Percentiles rank a stretch among this genome's conserved stretches.
Conservation (phyloP, 106 monocot genomes). For the Vanilla planifolia region DNA sequence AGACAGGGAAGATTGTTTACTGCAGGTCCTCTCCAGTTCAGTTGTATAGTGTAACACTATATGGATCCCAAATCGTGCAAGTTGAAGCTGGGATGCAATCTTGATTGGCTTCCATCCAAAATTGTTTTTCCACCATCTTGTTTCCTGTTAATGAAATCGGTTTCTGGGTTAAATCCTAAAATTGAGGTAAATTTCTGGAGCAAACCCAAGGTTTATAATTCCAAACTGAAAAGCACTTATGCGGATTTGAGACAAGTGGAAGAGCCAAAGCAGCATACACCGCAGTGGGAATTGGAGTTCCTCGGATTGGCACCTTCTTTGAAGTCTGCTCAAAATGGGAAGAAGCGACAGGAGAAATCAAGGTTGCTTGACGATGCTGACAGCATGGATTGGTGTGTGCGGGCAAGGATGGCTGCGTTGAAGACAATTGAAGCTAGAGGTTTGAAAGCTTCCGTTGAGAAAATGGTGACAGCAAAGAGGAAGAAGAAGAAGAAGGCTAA, state of each 20-base stretch:
- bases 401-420: conserved; percentile 64
- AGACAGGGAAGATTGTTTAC: too few relatives aligned
- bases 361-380: conserved; percentile 49
- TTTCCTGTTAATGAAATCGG: conserved; percentile 2
- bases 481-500: conserved; percentile 49
- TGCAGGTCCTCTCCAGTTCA: too few relatives aligned
- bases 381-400: conserved; percentile 94
- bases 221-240: conserved; percentile 10
- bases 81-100: conserved; percentile 21
- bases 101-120: conserved; percentile 19
- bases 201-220: conserved; percentile 14
- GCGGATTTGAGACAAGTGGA: conserved; percentile 19
- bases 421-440: conserved; percentile 69
- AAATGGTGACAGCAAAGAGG: conserved; percentile 60
- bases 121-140: conserved; percentile 16
- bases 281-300: conserved; percentile 63
- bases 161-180: conserved; percentile 15
- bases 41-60: too few relatives aligned
- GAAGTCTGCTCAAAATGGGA: conserved; percentile 10
- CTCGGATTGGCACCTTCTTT: conserved; percentile 36
- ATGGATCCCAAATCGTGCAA: too few relatives aligned
- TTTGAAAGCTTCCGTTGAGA: conserved; percentile 38
- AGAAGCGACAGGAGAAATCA: conserved; percentile 37
- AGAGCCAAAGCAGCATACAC: conserved; percentile 19
- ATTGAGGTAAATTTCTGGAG: not conserved